These are phyloP conservation scores for Aureobasidium musti DNA, from an alignment of 2,329 filamentous ascomycete genomes.

Conservation along the genomic window DNA sequence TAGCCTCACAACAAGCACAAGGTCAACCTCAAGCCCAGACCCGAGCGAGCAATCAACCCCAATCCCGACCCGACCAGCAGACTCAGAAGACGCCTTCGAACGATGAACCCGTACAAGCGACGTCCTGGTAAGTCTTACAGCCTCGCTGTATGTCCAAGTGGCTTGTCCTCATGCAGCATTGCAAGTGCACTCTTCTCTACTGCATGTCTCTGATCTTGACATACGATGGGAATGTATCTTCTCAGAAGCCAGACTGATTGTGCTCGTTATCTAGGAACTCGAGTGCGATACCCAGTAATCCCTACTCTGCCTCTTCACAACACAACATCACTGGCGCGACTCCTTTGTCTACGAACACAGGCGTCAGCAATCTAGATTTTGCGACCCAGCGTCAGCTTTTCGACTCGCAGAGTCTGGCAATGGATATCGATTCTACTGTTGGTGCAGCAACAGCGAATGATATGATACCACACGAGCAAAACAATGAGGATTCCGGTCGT, in stretches of 20 bases:
- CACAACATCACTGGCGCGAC: constrained; percentile 3
- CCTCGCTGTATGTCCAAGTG: background rate
- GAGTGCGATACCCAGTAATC: constrained; percentile 34
- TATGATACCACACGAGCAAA: constrained; percentile 28
- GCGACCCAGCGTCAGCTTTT: constrained; percentile 15
- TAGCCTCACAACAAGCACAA: constrained; percentile 35
- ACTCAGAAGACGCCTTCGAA: constrained; percentile 35
- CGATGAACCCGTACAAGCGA: background rate
- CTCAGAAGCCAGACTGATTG: constrained; percentile 29
- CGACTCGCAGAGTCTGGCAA: constrained; percentile 32
- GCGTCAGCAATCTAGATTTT: constrained; percentile 21
- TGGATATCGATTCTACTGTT: constrained; percentile 36
- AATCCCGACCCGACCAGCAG: background rate
- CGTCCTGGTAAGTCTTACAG: background rate
- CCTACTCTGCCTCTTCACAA: constrained; percentile 28
- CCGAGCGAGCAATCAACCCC: background rate
- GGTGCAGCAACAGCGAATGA: constrained; percentile 29
- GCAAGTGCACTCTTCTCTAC: background rate
- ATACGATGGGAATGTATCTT: background rate
- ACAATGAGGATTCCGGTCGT: constrained; percentile 11
- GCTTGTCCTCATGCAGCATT: background rate
- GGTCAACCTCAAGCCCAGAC: constrained; percentile 36
- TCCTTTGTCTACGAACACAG: background rate
- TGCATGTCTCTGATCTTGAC: background rate
- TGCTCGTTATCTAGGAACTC: constrained; percentile 20